Conservation (phyloP, 1,139 yeast genomes). For the Candida freyschussii region DNA sequence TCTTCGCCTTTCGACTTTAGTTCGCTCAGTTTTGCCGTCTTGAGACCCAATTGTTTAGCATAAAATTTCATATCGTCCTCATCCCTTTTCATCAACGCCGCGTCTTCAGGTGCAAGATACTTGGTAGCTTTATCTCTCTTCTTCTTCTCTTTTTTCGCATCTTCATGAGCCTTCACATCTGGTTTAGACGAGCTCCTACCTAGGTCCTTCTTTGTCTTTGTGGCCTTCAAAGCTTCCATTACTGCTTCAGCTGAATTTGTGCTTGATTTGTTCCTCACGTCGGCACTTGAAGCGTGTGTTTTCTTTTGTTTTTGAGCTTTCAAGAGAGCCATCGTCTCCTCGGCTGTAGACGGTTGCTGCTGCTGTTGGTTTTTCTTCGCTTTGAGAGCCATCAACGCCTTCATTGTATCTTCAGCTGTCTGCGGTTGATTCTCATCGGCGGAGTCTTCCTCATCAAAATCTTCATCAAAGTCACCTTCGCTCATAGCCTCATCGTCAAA, state of each 20-base stretch:
- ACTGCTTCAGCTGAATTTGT: constrained; percentile 33
- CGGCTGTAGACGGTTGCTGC: constrained; percentile 7
- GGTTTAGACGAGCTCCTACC: constrained; percentile 5
- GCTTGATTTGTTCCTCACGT: constrained; percentile 17
- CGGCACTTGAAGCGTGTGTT: no score
- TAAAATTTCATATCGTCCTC: constrained; percentile 79
- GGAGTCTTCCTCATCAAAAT: constrained; percentile 19
- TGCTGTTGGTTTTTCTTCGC: constrained; percentile 24
- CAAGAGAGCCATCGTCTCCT: constrained; percentile 36
- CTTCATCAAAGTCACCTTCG: constrained; percentile 16
- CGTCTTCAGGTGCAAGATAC: constrained; percentile 36
- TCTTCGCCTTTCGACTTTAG: constrained; percentile 38
- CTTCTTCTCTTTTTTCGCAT: constrained; percentile 4
- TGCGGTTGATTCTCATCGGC: constrained; percentile 25
- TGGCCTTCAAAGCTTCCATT: constrained; percentile 38
- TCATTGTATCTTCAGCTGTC: constrained; percentile 36
- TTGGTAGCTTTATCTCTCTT: constrained; percentile 6
- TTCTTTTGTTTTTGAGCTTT: constrained; percentile 27
- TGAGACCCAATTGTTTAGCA: constrained; percentile 76
- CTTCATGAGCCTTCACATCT: constrained; percentile 6
- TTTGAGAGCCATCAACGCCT: constrained; percentile 40
- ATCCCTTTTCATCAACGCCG: constrained; percentile 49
- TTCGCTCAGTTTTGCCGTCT: constrained; percentile 46
- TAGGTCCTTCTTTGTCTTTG: constrained; percentile 12
- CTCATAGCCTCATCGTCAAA: constrained; percentile 23